Evolutionary conservation across 1,284 basidiomycete species (phyloP), one percentile per base, ranked within the genome.

Genomic region (Cryptococcus jaspeensis): DNA sequence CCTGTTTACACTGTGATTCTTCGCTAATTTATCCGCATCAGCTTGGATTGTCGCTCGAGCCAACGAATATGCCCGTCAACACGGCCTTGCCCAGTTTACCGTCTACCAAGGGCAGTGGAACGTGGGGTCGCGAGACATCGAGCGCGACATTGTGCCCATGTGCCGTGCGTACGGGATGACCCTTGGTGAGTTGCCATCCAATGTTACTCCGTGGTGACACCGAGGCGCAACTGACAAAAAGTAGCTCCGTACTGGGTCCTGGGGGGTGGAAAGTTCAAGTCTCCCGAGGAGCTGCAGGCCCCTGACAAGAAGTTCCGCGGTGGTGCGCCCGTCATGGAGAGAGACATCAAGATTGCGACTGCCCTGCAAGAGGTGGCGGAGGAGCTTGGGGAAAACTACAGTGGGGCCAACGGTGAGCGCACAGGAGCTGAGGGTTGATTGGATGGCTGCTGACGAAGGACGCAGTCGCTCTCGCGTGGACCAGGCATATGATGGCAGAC

Each of bases 91-190:
- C 0, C 82, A 80, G 3, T 84, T 85, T 60, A 78, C 80, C 43
- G 74, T 85, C 52, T 86, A 84, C 52, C 83, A 85, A 69, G 84
- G 83, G 23, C 62, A 65, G 12, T 86, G 81, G 81, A 82, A 78
- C 60, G 74, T 84, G 50, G 46, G 36, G 1, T 36, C 37, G 1
- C 52, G 83, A 45, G 81, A 81, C 55, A 75, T 84, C 51, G 84
- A 85, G 72, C 77, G 82, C n/a, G 84, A 85, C 12, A 81, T 85
- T 60, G 78, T 86, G 46, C 83, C 83, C 5, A 84, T 85, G 83
- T 75, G 70, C 49, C 74, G 74, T 32, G 64, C 57, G 53, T 79
- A 80, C 47, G 79, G 81, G 49, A 75, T 80, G 77, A 78, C 77
- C 0, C 63, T 81, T 35, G 63, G 63, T 66, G 32, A 52, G 65